Conservation (phyloP, 2,329 filamentous ascomycete genomes). For the Decorospora gaudefroyi region DNA sequence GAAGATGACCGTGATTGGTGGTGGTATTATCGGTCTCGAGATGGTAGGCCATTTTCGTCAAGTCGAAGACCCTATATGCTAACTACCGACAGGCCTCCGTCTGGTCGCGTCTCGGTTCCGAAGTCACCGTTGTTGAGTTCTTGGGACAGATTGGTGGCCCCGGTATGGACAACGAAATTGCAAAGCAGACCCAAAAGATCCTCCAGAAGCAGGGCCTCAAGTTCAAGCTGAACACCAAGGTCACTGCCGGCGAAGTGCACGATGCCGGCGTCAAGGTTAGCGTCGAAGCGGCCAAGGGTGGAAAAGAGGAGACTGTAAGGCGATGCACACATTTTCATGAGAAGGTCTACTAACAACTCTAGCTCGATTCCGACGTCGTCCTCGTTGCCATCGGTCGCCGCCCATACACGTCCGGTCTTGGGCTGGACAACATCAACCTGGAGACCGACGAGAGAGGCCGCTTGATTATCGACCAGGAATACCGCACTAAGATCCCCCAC, state of each 20-base stretch:
- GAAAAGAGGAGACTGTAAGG: constrained; percentile 86
- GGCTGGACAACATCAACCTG: constrained; percentile 89
- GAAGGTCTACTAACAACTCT: constrained; percentile 23
- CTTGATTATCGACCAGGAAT: constrained; percentile 96
- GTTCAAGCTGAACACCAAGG: constrained; percentile 98
- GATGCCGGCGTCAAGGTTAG: constrained; percentile 79
- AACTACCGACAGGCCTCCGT: constrained; percentile 68
- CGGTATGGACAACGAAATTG: constrained; percentile 93
- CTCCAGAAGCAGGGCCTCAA: constrained; percentile 96
- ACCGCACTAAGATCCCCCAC: constrained; percentile 96
- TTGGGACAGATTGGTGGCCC: constrained; percentile 94
- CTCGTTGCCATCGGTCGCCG: constrained; percentile 95
- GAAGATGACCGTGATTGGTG: constrained; percentile 96
- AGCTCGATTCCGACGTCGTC: constrained; percentile 93
- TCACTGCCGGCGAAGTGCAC: constrained; percentile 78
- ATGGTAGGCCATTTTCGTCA: too few species aligned
- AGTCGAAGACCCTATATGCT: constrained; percentile 17
- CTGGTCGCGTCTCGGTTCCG: constrained; percentile 89
- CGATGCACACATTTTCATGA: background rate
- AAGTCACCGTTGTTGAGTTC: constrained; percentile 98
- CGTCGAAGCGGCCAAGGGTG: constrained; percentile 91
- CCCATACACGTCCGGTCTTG: constrained; percentile 89
- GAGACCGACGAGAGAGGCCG: constrained; percentile 92
- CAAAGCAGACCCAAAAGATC: constrained; percentile 90
- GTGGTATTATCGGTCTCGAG: constrained; percentile 97